A percentile compares a stretch with the other conserved stretches of the same genome.
Conservation (phyloP, 371 early-diverging fungal species). For the Lichtheimia ramosa region DNA sequence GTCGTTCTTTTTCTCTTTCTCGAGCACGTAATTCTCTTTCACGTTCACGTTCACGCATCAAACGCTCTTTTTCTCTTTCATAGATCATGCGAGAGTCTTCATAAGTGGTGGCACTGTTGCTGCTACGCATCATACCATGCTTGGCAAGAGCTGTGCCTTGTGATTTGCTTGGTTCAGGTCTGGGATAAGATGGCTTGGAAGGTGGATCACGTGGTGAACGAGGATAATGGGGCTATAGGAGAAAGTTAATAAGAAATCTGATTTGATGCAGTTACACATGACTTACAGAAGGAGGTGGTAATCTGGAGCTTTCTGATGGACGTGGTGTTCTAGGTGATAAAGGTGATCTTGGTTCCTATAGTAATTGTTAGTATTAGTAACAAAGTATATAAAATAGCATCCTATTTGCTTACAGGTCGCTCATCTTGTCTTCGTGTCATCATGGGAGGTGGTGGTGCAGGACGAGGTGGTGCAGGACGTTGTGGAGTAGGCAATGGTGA, state of each 20-base stretch:
- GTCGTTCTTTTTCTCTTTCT: slow-evolving; percentile 25
- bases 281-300: slow-evolving; percentile 29
- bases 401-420: too few species aligned
- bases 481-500: slow-evolving; percentile 7
- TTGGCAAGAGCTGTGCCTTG: slow-evolving; percentile 16
- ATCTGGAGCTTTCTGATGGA: slow-evolving; percentile 10
- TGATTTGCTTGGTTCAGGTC: slow-evolving; percentile 35
- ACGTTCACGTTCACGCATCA: slow-evolving; percentile 28
- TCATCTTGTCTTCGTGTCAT: slow-evolving; percentile 13
- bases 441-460: slow-evolving; percentile 24
- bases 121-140: slow-evolving; percentile 4
- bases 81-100: slow-evolving; percentile 11
- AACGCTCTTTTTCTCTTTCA: slow-evolving; percentile 26
- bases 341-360: slow-evolving; percentile 15
- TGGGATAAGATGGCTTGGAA: slow-evolving; percentile 18
- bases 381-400: too few species aligned
- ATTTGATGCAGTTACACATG: neutral
- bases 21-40: slow-evolving; percentile 29
- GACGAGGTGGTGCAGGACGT: slow-evolving; percentile 19
- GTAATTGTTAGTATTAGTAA: slow-evolving; percentile 17
- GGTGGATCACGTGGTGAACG: slow-evolving; percentile 12
- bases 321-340: neutral
- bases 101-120: slow-evolving; percentile 9
- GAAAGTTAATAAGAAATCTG: too few species aligned
- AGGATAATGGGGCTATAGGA: slow-evolving; percentile 14